Conservation (phyloP, 441 rosid species). For the Pelargonium myrrhifolium region DNA sequence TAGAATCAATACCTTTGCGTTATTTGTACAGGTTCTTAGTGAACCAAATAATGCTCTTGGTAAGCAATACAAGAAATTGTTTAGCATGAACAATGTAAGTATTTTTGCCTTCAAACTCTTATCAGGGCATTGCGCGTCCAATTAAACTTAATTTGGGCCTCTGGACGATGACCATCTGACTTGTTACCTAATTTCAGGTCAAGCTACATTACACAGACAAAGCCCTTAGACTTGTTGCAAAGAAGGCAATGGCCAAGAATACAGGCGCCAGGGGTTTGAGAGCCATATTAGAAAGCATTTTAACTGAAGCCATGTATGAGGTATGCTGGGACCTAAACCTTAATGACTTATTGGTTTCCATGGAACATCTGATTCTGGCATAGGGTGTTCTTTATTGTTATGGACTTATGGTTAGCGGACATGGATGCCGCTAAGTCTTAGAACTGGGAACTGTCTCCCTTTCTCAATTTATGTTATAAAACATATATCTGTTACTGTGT, state of each 20-base stretch:
- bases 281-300: conserved; percentile 76
- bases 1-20: background rate
- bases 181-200: conserved; percentile 48
- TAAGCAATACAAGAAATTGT: conserved; percentile 87
- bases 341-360: background rate
- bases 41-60: conserved; percentile 92
- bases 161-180: conserved; percentile 3
- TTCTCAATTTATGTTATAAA: background rate
- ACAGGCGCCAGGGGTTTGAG: conserved; percentile 94
- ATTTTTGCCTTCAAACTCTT: conserved; percentile 8
- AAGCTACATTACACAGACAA: conserved; percentile 72
- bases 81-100: conserved; percentile 82
- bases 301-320: conserved; percentile 96
- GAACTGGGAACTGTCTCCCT: background rate
- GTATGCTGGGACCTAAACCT: conserved; percentile 26
- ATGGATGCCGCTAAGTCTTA: no score
- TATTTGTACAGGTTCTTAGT: conserved; percentile 53
- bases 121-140: background rate
- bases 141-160: no score
- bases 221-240: conserved; percentile 69
- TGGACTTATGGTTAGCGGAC: no score
- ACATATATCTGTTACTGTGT: background rate
- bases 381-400: background rate
- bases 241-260: conserved; percentile 78
- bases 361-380: conserved; percentile 1